Percentiles rank a stretch among this genome's conserved stretches.
Evolutionary conservation across 495 filamentous ascomycete species (phyloP).

Genomic region (Penicillium pulvis): DNA sequence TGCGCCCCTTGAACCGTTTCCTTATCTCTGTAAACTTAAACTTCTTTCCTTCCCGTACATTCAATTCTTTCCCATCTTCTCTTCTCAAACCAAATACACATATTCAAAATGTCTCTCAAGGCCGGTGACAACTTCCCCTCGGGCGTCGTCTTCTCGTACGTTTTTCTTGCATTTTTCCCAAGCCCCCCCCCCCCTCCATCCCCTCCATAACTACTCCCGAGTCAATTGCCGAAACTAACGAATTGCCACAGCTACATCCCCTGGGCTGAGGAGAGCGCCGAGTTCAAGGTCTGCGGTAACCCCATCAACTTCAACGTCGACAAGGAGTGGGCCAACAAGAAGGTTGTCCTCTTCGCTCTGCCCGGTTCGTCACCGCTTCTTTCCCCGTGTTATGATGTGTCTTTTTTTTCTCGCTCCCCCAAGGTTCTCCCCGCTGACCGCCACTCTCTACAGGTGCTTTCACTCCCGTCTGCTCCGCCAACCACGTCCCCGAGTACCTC

Average conservation of each 20-base stretch:
- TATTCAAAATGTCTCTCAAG: slow-evolving; percentile 67
- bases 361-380: slow-evolving; percentile 58
- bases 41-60: slow-evolving; percentile 7
- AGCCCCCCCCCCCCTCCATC: slow-evolving; percentile 8
- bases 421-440: slow-evolving; percentile 26
- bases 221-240: slow-evolving; percentile 17
- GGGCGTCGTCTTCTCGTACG: slow-evolving; percentile 73
- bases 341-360: slow-evolving; percentile 87
- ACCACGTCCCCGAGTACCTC: slow-evolving; percentile 86
- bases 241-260: slow-evolving; percentile 62
- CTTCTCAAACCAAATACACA: slow-evolving; percentile 7
- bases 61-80: slow-evolving; percentile 11
- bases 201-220: slow-evolving; percentile 5
- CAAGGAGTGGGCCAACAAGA: slow-evolving; percentile 85
- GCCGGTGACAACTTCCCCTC: slow-evolving; percentile 82
- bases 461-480: slow-evolving; percentile 88
- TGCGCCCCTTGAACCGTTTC: slow-evolving; percentile 12
- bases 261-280: slow-evolving; percentile 61
- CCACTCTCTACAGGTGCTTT: slow-evolving; percentile 65
- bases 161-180: slow-evolving; percentile 18
- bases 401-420: slow-evolving; percentile 7
- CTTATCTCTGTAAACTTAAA: slow-evolving; percentile 16
- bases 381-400: slow-evolving; percentile 9
- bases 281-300: slow-evolving; percentile 75
- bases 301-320: slow-evolving; percentile 80